Evolutionary conservation across 495 filamentous ascomycete species (phyloP), one percentile per base, ranked within the genome.

Genomic region (Trichodelitschia bisporula): DNA sequence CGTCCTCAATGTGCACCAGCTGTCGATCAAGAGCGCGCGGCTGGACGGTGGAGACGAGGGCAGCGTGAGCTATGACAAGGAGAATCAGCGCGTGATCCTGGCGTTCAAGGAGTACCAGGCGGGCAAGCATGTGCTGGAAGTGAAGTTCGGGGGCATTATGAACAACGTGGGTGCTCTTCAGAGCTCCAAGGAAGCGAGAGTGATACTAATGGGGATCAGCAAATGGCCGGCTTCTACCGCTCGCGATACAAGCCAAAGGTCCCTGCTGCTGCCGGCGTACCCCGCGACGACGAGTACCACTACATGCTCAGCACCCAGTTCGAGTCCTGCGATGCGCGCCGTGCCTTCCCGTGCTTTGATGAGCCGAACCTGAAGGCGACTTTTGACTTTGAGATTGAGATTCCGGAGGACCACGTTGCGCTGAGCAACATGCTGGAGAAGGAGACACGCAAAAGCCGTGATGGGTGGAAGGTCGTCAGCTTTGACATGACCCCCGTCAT

Each of bases 271-370:
- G 49, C 64, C 11, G 76, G 76, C 17, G 78, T 82, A 1, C 70
- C 79, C 10, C 71, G 61, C 44, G 77, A 86, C 29, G 64, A 57
- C 10, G 75, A 86, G 25, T 72, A 71, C 45, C 64, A 84, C 54
- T 79, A 80, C 53, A 91, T 92, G 84, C 66, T 89, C 47, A 80
- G 72, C 53, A 97, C 86, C 24, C 86, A 97, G 52, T 95, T 97
- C 42, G 86, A 97, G 55, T 72, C 80, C 25, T 91, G 80, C 45
- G 86, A 93, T 58, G 86, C 86, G 25, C 69, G 86, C 31, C 59
- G 82, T 40, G 83, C 83, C 14, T 89, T 97, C 50, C 86, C 86
- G 26, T 95, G 86, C 57, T 95, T 95, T 42, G 86, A 97, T 46
- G 86, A 97, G 56, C 86, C 86, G 13, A 93, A 89, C 43, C 59